A percentile compares a stretch with the other conserved stretches of the same genome.
phyloP scores from a whole-genome alignment of 495 filamentous ascomycete species.

The Astrothelium subdiscretum region DNA sequence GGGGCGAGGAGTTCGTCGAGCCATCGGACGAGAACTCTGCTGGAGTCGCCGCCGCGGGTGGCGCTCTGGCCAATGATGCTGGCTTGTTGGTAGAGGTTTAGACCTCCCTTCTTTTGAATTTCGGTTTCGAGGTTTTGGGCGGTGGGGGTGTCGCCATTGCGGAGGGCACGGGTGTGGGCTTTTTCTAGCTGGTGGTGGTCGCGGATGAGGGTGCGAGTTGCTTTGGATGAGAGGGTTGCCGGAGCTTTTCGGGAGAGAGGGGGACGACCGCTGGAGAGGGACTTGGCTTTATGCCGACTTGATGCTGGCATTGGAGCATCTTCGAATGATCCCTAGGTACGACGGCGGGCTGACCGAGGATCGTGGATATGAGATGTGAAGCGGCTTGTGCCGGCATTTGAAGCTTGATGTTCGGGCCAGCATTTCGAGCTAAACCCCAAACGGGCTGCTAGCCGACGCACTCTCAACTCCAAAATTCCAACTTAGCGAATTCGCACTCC shows the following conservation, averaged over 20 bases:
- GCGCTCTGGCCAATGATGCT: constrained; percentile 78
- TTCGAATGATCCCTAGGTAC: no score
- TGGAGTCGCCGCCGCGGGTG: constrained; percentile 84
- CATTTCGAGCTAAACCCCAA: constrained; percentile 9
- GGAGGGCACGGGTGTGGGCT: constrained; percentile 52
- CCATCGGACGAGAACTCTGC: constrained; percentile 78
- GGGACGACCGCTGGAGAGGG: constrained; percentile 60
- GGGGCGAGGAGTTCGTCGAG: constrained; percentile 39
- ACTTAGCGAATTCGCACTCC: constrained; percentile 1
- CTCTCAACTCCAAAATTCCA: constrained; percentile 7
- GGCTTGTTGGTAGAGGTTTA: constrained; percentile 76
- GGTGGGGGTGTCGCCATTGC: constrained; percentile 45
- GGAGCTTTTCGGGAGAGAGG: constrained; percentile 32
- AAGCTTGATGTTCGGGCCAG: not conserved
- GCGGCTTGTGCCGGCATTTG: not conserved
- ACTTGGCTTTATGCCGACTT: constrained; percentile 25
- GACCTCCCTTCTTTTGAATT: constrained; percentile 60
- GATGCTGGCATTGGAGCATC: not conserved
- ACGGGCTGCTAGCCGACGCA: constrained; percentile 10
- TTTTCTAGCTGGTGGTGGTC: constrained; percentile 79
- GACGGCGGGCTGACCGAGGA: not conserved
- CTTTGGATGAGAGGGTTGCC: constrained; percentile 61
- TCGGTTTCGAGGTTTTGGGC: constrained; percentile 45
- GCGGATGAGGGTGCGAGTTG: constrained; percentile 70
- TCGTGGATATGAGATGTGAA: not conserved